phyloP scores from a whole-genome alignment of 2,329 filamentous ascomycete genomes.

The Cercospora berteroae region DNA sequence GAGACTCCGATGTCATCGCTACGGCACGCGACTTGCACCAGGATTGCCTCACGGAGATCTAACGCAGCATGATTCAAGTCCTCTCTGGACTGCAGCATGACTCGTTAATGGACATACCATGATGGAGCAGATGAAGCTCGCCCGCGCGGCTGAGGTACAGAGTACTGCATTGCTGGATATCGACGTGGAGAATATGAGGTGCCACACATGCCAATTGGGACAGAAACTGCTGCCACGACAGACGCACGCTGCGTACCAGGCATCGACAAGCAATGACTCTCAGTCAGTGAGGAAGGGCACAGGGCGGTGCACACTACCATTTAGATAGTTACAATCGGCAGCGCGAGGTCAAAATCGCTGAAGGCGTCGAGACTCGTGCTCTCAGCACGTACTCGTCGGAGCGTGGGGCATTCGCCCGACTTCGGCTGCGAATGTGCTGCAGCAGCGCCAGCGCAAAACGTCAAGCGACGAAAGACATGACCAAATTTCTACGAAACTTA shows the following conservation, averaged over 20 bases:
- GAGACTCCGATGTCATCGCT: background rate
- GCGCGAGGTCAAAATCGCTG: background rate
- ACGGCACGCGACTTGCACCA: background rate
- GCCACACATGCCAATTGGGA: background rate
- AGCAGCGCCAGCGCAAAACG: background rate
- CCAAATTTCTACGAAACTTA: background rate
- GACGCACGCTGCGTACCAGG: background rate
- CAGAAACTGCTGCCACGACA: background rate
- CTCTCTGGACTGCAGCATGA: background rate
- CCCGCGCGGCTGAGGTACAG: background rate
- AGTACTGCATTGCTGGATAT: background rate
- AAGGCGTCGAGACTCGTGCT: background rate
- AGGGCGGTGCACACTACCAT: background rate
- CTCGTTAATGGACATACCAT: background rate
- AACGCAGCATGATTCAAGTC: background rate
- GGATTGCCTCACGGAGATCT: background rate
- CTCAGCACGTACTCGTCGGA: background rate
- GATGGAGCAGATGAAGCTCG: background rate
- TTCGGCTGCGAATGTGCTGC: conserved; percentile 4
- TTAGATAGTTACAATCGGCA: background rate
- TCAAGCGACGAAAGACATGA: background rate
- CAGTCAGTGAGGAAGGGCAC: background rate
- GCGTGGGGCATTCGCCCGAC: background rate
- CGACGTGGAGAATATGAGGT: background rate
- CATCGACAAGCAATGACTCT: background rate